These are phyloP conservation scores for Kwoniella shandongensis DNA, from an alignment of 768 basidiomycete species.

Conservation along the genomic window DNA sequence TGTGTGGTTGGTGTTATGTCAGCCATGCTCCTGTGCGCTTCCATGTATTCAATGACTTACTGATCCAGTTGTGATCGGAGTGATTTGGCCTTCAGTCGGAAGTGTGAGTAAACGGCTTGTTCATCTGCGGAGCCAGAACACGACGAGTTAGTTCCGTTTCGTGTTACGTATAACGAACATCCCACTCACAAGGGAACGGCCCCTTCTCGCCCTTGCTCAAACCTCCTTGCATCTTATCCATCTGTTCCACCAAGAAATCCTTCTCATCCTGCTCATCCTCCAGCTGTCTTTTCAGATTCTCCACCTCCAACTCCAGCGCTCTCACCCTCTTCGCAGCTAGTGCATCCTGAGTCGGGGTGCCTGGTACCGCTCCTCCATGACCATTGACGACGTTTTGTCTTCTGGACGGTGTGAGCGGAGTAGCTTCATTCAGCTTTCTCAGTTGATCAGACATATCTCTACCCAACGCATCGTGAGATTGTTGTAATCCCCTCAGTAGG, in stretches of 20 bases:
- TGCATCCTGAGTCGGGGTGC: constrained; percentile 64
- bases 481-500: constrained; percentile 41
- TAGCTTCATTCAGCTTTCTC: constrained; percentile 32
- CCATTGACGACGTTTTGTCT: constrained; percentile 62
- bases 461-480: constrained; percentile 42
- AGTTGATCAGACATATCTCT: constrained; percentile 47
- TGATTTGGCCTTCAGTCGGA: constrained; percentile 44
- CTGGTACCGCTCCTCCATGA: constrained; percentile 61
- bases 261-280: constrained; percentile 50
- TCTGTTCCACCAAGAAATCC: constrained; percentile 34
- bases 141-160: not conserved
- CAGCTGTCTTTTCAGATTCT: constrained; percentile 43
- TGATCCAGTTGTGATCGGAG: constrained; percentile 43
- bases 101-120: constrained; percentile 47
- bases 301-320: constrained; percentile 41
- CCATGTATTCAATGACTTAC: constrained; percentile 22
- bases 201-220: constrained; percentile 8
- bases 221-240: constrained; percentile 36
- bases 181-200: constrained; percentile 26
- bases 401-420: constrained; percentile 35
- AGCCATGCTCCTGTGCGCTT: not conserved
- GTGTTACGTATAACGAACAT: not conserved
- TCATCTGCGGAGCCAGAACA: constrained; percentile 17
- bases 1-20: constrained; percentile 2
- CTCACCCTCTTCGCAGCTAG: constrained; percentile 56